These are phyloP conservation scores for Halocafeteria seosinensis DNA, from an alignment of 108 stramenopile genomes.

Conservation along the genomic window DNA sequence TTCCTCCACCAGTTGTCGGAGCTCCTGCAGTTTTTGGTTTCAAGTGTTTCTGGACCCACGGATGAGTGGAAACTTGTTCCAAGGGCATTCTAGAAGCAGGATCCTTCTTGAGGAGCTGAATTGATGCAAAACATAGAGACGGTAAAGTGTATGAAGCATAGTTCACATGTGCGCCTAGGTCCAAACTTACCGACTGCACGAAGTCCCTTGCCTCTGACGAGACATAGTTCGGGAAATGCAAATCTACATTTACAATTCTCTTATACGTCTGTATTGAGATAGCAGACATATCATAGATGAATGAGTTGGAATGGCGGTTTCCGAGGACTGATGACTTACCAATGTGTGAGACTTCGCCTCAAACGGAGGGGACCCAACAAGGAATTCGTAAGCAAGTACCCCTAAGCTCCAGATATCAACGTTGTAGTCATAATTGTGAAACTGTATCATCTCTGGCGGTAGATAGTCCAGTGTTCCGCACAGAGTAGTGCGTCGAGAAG, in stretches of 20 bases:
- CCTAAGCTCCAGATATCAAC: slow-evolving; percentile 44
- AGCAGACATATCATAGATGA: too few relatives aligned
- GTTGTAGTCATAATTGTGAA: slow-evolving; percentile 31
- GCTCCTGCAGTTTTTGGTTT: too few relatives aligned
- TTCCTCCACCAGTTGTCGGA: too few relatives aligned
- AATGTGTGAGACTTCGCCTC: slow-evolving; percentile 76
- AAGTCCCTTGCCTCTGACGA: slow-evolving; percentile 78
- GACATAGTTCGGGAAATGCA: slow-evolving; percentile 58
- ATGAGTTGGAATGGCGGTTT: too few relatives aligned
- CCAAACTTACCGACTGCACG: too few relatives aligned
- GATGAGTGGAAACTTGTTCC: slow-evolving; percentile 61
- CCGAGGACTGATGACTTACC: too few relatives aligned
- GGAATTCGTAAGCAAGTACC: slow-evolving; percentile 79
- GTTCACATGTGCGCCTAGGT: too few relatives aligned
- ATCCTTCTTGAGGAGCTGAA: slow-evolving; percentile 71
- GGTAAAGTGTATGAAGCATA: too few relatives aligned
- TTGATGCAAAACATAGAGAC: too few relatives aligned
- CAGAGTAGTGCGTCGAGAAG: slow-evolving; percentile 67
- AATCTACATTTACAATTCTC: slow-evolving; percentile 72
- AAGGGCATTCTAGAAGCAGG: slow-evolving; percentile 60
- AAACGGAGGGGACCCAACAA: slow-evolving; percentile 81
- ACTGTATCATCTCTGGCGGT: slow-evolving; percentile 10
- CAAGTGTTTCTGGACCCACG: slow-evolving; percentile 48
- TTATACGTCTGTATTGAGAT: slow-evolving; percentile 82
- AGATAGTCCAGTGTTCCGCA: slow-evolving; percentile 87